Evolutionary conservation across 2,329 filamentous ascomycete species (phyloP), one percentile per base, ranked within the genome.

Genomic region (Fusarium tupiense): DNA sequence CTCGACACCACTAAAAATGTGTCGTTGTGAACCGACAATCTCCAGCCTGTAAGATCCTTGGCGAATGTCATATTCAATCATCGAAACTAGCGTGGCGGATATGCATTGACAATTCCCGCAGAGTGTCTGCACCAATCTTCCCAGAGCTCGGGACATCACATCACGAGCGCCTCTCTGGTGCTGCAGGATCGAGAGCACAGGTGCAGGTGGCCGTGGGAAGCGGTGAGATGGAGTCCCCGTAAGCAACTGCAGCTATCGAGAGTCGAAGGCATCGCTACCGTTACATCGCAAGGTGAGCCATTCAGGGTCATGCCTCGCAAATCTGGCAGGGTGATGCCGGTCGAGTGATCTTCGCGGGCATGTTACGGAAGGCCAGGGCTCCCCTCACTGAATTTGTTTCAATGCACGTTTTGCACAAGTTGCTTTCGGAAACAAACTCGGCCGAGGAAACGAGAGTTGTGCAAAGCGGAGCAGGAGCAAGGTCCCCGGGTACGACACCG

Each of bases 251-350:
- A 56, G 35, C 52, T 56, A 56, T 41, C 52, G 35, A 56, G 35
- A 56, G 52, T 59, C 16, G 31, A 59, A 46, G 31, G 56, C 33
- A 60, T 62, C 64, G 38, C 49, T 63, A 69, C 64, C 43, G 71
- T 72, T 65, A 67, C 57, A 75, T 74, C 69, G 61, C 50, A 66
- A 62, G 60, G 74, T 66, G 61, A 69, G 40, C 54, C 38, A 50
- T 50, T 53, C 64, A 57, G 64, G 67, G 64, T 61, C 59, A 66
- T 59, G 35, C 64, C 61, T 75, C 72, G 63, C 72, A 59, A 74
- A 74, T 74, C 71, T 70, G 69, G 44, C 61, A 63, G 60, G 72
- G 46, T 69, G 47, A 33, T 65, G 56, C 72, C n/a, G 52, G 72
- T 50, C 29, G 58, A 37, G 62, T 62, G 72, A 74, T 74, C 67